These are phyloP conservation scores for Corinectria fuckeliana DNA, from an alignment of 2,329 filamentous ascomycete genomes.

Conservation along the genomic window DNA sequence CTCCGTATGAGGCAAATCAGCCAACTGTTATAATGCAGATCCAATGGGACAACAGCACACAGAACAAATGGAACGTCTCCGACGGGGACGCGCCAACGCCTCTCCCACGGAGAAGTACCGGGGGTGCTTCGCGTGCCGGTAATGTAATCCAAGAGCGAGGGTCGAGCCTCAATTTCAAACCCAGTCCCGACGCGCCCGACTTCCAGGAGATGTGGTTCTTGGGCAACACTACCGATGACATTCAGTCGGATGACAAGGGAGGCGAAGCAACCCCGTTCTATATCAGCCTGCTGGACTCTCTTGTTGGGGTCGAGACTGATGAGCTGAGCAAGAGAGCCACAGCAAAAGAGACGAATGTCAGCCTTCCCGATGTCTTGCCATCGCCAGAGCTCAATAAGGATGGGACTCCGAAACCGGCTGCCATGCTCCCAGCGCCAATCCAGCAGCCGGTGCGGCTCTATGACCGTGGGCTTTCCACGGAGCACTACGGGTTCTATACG, in stretches of 20 bases:
- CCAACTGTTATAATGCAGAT: slow-evolving; percentile 86
- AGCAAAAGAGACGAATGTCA: slow-evolving; percentile 32
- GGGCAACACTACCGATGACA: slow-evolving; percentile 83
- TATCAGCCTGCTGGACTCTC: slow-evolving; percentile 70
- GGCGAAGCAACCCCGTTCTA: slow-evolving; percentile 91
- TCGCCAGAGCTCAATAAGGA: slow-evolving; percentile 67
- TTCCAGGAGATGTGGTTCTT: slow-evolving; percentile 79
- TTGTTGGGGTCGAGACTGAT: slow-evolving; percentile 42
- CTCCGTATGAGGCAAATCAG: slow-evolving; percentile 69
- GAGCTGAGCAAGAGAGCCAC: slow-evolving; percentile 34
- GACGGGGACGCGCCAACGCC: slow-evolving; percentile 45
- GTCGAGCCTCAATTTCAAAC: slow-evolving; percentile 45
- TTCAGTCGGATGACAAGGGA: slow-evolving; percentile 70
- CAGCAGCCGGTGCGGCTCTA: slow-evolving; percentile 85
- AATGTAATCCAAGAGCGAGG: slow-evolving; percentile 29
- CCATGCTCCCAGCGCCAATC: slow-evolving; percentile 71
- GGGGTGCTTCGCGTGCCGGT: slow-evolving; percentile 34
- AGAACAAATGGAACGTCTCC: slow-evolving; percentile 56
- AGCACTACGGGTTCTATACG: slow-evolving; percentile 94
- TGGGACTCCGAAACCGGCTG: slow-evolving; percentile 74
- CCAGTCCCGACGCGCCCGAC: slow-evolving; percentile 64
- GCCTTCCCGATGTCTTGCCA: slow-evolving; percentile 60
- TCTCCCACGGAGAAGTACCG: slow-evolving; percentile 36
- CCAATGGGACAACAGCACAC: slow-evolving; percentile 68
- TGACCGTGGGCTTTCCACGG: slow-evolving; percentile 78